Evolutionary conservation across 495 filamentous ascomycete genomes (phyloP).

Genomic region (Cercophora scortea): DNA sequence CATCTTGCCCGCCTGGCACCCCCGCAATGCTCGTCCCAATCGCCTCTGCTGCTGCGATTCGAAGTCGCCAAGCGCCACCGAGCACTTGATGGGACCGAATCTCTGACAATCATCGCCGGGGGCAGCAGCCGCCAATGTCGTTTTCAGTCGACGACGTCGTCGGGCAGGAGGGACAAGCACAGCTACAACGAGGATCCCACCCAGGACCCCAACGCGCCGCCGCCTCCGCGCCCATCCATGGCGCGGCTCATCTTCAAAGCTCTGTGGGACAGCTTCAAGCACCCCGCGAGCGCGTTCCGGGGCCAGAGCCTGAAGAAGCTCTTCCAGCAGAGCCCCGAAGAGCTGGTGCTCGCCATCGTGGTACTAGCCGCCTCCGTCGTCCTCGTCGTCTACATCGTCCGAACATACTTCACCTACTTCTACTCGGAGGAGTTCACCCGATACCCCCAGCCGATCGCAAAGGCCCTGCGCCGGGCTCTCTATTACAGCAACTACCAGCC

Average conservation of each 20-base stretch:
- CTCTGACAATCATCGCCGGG: background rate
- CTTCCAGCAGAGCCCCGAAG: slow-evolving; percentile 31
- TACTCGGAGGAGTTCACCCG: slow-evolving; percentile 46
- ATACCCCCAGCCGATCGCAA: slow-evolving; percentile 73
- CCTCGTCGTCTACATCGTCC: slow-evolving; percentile 47
- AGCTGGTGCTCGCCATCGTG: slow-evolving; percentile 28
- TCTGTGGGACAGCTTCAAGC: slow-evolving; percentile 23
- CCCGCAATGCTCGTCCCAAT: background rate
- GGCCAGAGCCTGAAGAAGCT: slow-evolving; percentile 23
- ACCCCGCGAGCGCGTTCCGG: slow-evolving; percentile 24
- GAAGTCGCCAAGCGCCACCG: slow-evolving; percentile 1
- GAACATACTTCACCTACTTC: slow-evolving; percentile 64
- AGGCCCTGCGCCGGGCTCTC: slow-evolving; percentile 72
- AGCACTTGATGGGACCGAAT: no score
- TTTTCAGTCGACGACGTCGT: slow-evolving; percentile 16
- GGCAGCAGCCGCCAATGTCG: slow-evolving; percentile 7
- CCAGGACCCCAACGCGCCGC: slow-evolving; percentile 13
- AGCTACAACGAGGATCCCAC: slow-evolving; percentile 8
- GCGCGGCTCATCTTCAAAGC: slow-evolving; percentile 19
- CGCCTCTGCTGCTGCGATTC: background rate
- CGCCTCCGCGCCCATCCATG: slow-evolving; percentile 7
- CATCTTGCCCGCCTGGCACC: background rate
- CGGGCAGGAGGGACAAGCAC: background rate
- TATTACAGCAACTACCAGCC: slow-evolving; percentile 73
- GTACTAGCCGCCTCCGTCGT: slow-evolving; percentile 32